These are phyloP conservation scores for Holtermannia corniformis DNA, from an alignment of 768 basidiomycete species.

Conservation along the genomic window DNA sequence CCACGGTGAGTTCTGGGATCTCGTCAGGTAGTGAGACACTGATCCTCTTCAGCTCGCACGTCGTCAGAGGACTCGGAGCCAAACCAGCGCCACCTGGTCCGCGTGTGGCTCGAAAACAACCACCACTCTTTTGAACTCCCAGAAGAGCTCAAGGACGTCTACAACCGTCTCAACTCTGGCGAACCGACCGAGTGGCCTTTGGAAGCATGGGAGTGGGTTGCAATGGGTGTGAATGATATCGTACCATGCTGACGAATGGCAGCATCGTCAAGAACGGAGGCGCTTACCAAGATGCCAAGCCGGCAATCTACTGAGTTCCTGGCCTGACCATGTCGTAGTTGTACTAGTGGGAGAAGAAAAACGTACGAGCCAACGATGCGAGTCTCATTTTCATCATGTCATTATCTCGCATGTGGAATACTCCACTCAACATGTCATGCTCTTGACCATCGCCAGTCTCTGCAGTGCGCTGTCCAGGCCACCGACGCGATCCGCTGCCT, in stretches of 20 bases:
- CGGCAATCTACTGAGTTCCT: too few relatives aligned
- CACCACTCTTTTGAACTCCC: constrained; percentile 12
- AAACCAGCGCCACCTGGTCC: constrained; percentile 12
- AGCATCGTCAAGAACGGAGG: too few relatives aligned
- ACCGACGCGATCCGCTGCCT: constrained; percentile 6
- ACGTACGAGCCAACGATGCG: too few relatives aligned
- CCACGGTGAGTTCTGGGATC: constrained; percentile 9
- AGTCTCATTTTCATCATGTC: too few relatives aligned
- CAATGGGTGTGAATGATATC: too few relatives aligned
- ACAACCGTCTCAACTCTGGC: not conserved
- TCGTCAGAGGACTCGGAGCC: constrained; percentile 14
- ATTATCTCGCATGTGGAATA: too few relatives aligned
- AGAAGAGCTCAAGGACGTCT: not conserved
- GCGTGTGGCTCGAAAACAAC: constrained; percentile 13
- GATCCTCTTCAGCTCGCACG: constrained; percentile 13
- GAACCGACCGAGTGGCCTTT: constrained; percentile 9
- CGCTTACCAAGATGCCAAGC: too few relatives aligned
- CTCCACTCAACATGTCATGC: too few relatives aligned
- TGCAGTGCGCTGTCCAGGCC: not conserved
- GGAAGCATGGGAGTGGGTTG: constrained; percentile 21
- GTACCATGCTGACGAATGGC: too few relatives aligned
- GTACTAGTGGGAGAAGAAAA: too few relatives aligned
- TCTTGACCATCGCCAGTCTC: not conserved
- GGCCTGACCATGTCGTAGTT: too few relatives aligned
- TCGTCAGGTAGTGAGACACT: too few relatives aligned